Conservation (phyloP, 352 stramenopile genomes). For the Globisporangium rhizosaccharum region DNA sequence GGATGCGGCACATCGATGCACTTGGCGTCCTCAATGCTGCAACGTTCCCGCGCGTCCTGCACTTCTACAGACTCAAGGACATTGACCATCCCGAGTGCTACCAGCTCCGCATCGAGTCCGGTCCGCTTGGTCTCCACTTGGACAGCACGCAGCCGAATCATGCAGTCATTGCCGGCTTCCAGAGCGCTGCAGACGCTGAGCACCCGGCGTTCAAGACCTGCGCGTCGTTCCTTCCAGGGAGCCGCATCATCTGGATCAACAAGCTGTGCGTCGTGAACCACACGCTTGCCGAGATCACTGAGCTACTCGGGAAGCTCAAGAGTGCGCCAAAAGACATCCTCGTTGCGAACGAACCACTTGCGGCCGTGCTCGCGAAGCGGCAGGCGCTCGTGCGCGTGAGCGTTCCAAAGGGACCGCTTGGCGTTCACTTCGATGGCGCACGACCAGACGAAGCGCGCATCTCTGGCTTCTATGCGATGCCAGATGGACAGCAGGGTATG, state of each 20-base stretch:
- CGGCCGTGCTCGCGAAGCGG: slow-evolving; percentile 14
- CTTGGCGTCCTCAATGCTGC: slow-evolving; percentile 24
- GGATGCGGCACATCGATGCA: slow-evolving; percentile 22
- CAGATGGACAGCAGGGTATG: slow-evolving; percentile 19
- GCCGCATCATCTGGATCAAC: slow-evolving; percentile 64
- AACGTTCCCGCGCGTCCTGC: slow-evolving; percentile 26
- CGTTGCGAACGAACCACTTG: slow-evolving; percentile 30
- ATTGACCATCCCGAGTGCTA: slow-evolving; percentile 35
- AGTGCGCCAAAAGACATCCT: slow-evolving; percentile 32
- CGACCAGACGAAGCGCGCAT: slow-evolving; percentile 21
- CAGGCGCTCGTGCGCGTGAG: slow-evolving; percentile 9
- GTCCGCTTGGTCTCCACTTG: slow-evolving; percentile 45
- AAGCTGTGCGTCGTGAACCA: slow-evolving; percentile 45
- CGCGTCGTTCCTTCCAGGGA: slow-evolving; percentile 32
- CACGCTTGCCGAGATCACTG: slow-evolving; percentile 31
- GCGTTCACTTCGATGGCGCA: slow-evolving; percentile 41
- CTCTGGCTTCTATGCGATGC: slow-evolving; percentile 34
- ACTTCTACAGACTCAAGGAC: slow-evolving; percentile 22
- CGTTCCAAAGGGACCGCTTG: slow-evolving; percentile 35
- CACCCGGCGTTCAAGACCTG: slow-evolving; percentile 32
- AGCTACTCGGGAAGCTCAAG: slow-evolving; percentile 40
- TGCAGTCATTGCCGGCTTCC: slow-evolving; percentile 41
- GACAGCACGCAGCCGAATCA: slow-evolving; percentile 25
- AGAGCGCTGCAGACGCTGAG: slow-evolving; percentile 25
- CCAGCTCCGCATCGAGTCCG: slow-evolving; percentile 27